Evolutionary conservation across 108 stramenopile species (phyloP).

Genomic region (Nannochloropsis oceanica): DNA sequence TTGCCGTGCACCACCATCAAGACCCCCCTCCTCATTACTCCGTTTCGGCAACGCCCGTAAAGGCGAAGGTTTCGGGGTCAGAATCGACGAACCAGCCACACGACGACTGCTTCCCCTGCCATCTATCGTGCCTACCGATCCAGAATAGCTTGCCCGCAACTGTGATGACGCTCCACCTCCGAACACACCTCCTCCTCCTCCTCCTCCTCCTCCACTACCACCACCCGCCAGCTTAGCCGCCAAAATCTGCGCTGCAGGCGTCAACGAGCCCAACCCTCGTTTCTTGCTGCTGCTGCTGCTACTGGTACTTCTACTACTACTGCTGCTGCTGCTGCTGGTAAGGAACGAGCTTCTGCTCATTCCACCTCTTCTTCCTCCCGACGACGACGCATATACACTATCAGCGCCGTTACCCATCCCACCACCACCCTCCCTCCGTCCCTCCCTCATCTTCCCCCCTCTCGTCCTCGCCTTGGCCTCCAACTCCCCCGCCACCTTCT

Average conservation of each 20-base stretch:
- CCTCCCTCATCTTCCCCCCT: background rate
- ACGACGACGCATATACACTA: too few species aligned
- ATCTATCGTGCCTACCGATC: background rate
- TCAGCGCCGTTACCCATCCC: background rate
- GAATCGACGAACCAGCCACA: background rate
- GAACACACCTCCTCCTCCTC: background rate
- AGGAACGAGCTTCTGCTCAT: too few species aligned
- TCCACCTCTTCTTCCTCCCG: too few species aligned
- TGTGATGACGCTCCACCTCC: background rate
- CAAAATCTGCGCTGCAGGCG: background rate
- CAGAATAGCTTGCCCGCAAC: background rate
- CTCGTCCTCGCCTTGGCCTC: background rate
- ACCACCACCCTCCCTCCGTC: too few species aligned
- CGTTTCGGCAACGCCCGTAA: background rate
- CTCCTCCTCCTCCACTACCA: background rate
- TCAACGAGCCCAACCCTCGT: background rate
- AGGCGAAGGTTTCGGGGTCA: background rate
- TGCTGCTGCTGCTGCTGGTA: too few species aligned
- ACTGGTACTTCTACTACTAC: too few species aligned
- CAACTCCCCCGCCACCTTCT: background rate
- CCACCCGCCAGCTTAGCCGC: background rate
- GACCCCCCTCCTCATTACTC: background rate
- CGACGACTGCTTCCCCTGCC: background rate
- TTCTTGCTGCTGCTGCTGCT: background rate
- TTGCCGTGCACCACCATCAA: background rate